phyloP scores from a whole-genome alignment of 345 rosid genomes.

The Garcia nutans region DNA sequence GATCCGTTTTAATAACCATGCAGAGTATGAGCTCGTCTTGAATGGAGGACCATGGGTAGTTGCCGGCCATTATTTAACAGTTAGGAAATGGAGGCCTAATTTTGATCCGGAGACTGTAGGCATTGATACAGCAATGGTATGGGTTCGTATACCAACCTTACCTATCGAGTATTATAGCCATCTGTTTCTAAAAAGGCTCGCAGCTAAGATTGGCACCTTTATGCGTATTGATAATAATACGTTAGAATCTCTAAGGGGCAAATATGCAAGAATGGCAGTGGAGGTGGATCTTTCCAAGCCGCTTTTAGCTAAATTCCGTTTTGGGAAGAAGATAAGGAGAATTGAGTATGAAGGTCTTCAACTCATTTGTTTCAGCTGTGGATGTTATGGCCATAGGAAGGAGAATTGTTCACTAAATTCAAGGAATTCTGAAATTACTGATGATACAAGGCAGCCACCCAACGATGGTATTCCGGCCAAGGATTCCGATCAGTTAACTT shows the following conservation, averaged over 20 bases:
- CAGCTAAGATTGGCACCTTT: neutral
- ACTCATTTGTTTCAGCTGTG: neutral
- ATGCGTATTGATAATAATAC: neutral
- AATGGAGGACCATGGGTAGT: neutral
- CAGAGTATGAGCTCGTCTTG: too few relatives aligned
- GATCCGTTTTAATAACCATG: too few relatives aligned
- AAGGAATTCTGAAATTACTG: neutral
- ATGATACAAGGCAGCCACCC: too few relatives aligned
- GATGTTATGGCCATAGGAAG: neutral
- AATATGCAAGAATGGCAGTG: neutral
- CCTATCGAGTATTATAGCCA: neutral
- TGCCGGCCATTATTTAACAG: neutral
- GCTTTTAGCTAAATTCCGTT: neutral
- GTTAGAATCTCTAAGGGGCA: neutral
- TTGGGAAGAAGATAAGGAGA: neutral
- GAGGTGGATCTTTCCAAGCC: neutral
- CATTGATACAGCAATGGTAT: neutral
- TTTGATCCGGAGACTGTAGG: neutral
- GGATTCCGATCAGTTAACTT: too few relatives aligned
- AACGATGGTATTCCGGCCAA: neutral
- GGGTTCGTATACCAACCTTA: neutral
- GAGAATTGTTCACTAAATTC: neutral
- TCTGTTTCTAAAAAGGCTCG: neutral
- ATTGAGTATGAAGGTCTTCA: constrained; percentile 1
- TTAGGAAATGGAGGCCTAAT: neutral